Evolutionary conservation across 2,329 filamentous ascomycete species (phyloP).

Genomic region (Cadophora luteo-olivacea): DNA sequence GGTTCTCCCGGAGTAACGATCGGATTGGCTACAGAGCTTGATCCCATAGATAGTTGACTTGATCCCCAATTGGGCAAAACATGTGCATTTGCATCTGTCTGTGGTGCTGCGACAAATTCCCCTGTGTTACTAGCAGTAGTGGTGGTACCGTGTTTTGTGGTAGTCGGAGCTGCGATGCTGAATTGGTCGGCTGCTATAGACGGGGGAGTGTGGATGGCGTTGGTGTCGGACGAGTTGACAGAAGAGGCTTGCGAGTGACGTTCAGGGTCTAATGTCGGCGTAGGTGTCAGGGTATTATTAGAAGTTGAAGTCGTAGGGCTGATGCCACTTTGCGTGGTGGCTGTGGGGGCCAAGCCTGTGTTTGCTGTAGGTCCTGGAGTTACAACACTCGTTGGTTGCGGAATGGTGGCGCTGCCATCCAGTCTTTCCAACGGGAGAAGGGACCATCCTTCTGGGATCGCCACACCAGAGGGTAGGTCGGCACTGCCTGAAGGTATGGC

Average conservation of each 20-base stretch:
- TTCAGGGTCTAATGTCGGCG: slow-evolving; percentile 35
- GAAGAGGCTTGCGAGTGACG: slow-evolving; percentile 36
- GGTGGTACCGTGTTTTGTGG: slow-evolving; percentile 30
- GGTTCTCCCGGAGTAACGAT: slow-evolving; percentile 6
- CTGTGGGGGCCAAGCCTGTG: slow-evolving; percentile 36
- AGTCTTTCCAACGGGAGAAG: slow-evolving; percentile 64
- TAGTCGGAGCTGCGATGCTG: slow-evolving; percentile 23
- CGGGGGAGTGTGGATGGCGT: slow-evolving; percentile 37
- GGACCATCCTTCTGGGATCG: slow-evolving; percentile 69
- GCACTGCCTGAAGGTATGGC: slow-evolving; percentile 65
- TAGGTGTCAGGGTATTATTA: slow-evolving; percentile 41
- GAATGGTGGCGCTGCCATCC: slow-evolving; percentile 31
- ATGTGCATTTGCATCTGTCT: slow-evolving; percentile 27
- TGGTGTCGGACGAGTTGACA: slow-evolving; percentile 38
- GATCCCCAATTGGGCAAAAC: slow-evolving; percentile 37
- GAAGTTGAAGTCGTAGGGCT: slow-evolving; percentile 38
- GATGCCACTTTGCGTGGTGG: slow-evolving; percentile 35
- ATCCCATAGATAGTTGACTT: slow-evolving; percentile 38
- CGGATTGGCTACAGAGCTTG: slow-evolving; percentile 6
- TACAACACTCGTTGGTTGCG: slow-evolving; percentile 27
- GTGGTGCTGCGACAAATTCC: slow-evolving; percentile 22
- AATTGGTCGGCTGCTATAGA: slow-evolving; percentile 38
- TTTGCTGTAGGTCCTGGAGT: slow-evolving; percentile 33
- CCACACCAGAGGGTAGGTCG: slow-evolving; percentile 68
- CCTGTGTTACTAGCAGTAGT: slow-evolving; percentile 25